These are phyloP conservation scores for Ligustrum vulgare DNA, from an alignment of 257 asterid species.

Conservation along the genomic window DNA sequence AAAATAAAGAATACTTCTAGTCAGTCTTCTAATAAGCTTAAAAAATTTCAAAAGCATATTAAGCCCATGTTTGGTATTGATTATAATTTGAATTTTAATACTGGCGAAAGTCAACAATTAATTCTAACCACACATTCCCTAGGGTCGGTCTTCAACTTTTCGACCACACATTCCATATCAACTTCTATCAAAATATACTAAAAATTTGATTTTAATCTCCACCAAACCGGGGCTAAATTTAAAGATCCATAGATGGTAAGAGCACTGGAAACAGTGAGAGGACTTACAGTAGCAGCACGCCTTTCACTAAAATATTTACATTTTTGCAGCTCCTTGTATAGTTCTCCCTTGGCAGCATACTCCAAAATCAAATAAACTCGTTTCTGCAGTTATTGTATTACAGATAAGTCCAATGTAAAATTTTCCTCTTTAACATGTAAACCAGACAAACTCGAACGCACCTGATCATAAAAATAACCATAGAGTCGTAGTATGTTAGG, in stretches of 20 bases:
- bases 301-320: constrained; percentile 56
- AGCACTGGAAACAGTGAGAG: neutral
- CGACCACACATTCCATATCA: no score
- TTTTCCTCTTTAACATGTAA: neutral
- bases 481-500: constrained; percentile 88
- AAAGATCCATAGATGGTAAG: neutral
- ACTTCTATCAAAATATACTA: no score
- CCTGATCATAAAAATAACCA: constrained; percentile 95
- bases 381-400: constrained; percentile 53
- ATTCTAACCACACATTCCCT: no score
- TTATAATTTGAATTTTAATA: no score
- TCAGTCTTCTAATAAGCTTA: neutral
- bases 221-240: neutral
- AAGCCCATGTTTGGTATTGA: no score
- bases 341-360: constrained; percentile 56
- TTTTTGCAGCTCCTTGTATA: constrained; percentile 54
- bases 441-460: constrained; percentile 21
- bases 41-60: neutral
- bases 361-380: constrained; percentile 77
- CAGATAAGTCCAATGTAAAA: constrained; percentile 18
- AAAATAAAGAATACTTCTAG: neutral
- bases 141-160: no score
- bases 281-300: constrained; percentile 52
- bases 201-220: no score
- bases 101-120: no score